phyloP scores from a whole-genome alignment of 176 grass and related monocot genomes.

The Carex myosuroides region DNA sequence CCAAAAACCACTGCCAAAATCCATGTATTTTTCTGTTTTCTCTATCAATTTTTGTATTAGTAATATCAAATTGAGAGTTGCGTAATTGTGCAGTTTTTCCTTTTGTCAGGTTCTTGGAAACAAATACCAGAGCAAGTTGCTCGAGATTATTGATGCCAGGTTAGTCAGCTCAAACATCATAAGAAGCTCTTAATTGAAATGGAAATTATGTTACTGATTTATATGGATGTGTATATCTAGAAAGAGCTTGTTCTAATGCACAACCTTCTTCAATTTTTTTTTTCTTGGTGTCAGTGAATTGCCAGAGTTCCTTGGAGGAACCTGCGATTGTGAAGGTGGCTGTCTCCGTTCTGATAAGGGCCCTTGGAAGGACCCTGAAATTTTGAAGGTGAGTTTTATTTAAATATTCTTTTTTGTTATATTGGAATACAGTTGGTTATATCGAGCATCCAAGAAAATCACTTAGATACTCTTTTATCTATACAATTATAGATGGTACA shows the following conservation, averaged over 20 bases:
- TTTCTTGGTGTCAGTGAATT: constrained; percentile 43
- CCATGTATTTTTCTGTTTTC: constrained; percentile 36
- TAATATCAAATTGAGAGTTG: not conserved
- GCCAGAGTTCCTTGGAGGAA: constrained; percentile 87
- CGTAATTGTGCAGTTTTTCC: constrained; percentile 15
- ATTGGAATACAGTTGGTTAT: not conserved
- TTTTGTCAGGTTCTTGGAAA: constrained; percentile 77
- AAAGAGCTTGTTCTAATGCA: not conserved
- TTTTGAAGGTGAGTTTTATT: constrained; percentile 47
- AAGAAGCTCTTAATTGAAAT: constrained; percentile 5
- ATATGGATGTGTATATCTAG: not conserved
- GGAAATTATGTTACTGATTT: not conserved
- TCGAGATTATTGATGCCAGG: constrained; percentile 97
- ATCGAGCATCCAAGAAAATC: not conserved
- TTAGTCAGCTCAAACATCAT: constrained; percentile 14
- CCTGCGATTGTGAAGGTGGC: constrained; percentile 84
- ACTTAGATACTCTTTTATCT: not conserved
- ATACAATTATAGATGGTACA: constrained; percentile 66
- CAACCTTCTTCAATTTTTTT: not conserved
- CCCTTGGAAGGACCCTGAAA: constrained; percentile 94
- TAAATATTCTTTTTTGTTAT: not conserved
- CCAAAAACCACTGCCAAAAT: constrained; percentile 98
- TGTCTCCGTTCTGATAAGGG: constrained; percentile 95
- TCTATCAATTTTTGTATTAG: constrained; percentile 8
- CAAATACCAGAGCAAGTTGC: constrained; percentile 98